Evolutionary conservation across 2,329 filamentous ascomycete genomes (phyloP).

Genomic region (Cordyceps militaris): DNA sequence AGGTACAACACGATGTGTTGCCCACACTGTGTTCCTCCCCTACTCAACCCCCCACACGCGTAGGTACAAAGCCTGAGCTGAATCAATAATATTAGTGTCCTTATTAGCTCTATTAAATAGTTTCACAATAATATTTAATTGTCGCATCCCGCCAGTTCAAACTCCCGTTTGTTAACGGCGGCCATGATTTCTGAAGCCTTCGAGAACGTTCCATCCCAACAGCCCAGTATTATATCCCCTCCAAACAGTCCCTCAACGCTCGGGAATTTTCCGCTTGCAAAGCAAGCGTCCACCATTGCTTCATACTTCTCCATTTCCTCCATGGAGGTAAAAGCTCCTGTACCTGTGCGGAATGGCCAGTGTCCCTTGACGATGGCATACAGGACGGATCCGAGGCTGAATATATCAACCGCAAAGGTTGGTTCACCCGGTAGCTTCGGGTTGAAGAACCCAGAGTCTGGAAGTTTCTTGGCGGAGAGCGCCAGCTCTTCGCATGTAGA

Average conservation of each 20-base stretch:
- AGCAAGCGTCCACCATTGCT: slow-evolving; percentile 12
- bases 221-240: too few relatives aligned
- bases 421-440: slow-evolving; percentile 12
- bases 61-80: not conserved
- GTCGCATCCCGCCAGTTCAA: not conserved
- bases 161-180: not conserved
- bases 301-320: slow-evolving; percentile 16
- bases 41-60: too few relatives aligned
- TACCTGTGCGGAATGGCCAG: slow-evolving; percentile 14
- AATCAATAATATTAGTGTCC: not conserved
- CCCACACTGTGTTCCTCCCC: too few relatives aligned
- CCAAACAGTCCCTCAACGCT: not conserved
- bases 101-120: not conserved
- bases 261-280: slow-evolving; percentile 14
- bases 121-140: not conserved
- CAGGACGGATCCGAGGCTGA: slow-evolving; percentile 18
- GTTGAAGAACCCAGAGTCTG: slow-evolving; percentile 17
- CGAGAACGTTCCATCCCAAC: not conserved
- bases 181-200: not conserved
- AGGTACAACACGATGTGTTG: too few relatives aligned
- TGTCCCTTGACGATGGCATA: slow-evolving; percentile 17
- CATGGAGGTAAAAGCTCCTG: slow-evolving; percentile 10
- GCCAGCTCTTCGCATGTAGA: slow-evolving; percentile 24
- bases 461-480: slow-evolving; percentile 14
- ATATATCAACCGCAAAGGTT: slow-evolving; percentile 13